These are phyloP conservation scores for Boletales sp. DNA, from an alignment of 768 basidiomycete genomes.

Conservation along the genomic window DNA sequence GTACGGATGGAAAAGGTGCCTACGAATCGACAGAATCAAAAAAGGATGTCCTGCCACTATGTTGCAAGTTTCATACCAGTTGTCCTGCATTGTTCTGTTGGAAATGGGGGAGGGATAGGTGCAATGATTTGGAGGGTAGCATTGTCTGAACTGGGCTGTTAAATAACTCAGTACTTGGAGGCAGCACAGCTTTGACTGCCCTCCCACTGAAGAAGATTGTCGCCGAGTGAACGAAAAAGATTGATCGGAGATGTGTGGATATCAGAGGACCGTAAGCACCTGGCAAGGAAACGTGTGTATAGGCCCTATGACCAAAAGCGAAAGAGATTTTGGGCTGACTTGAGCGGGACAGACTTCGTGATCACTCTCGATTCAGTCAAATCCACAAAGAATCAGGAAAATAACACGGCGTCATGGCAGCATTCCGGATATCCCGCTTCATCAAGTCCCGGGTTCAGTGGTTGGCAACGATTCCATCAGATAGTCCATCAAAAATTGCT, in stretches of 20 bases:
- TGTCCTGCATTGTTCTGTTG: slow-evolving; percentile 7
- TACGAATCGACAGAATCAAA: slow-evolving; percentile 6
- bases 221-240: not conserved
- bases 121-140: not conserved
- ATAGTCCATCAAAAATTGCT: not conserved
- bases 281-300: not conserved
- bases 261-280: not conserved
- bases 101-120: not conserved
- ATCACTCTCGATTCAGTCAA: too few relatives aligned
- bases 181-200: slow-evolving; percentile 11
- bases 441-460: not conserved
- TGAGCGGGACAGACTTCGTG: too few relatives aligned
- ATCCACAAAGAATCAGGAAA: too few relatives aligned
- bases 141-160: slow-evolving; percentile 1
- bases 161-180: not conserved
- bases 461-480: not conserved
- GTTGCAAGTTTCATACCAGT: slow-evolving; percentile 4
- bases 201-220: slow-evolving; percentile 1
- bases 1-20: not conserved
- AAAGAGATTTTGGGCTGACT: not conserved
- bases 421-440: not conserved
- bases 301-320: not conserved
- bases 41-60: not conserved
- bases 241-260: not conserved
- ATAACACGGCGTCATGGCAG: not conserved